phyloP scores from a whole-genome alignment of 78 protist species.

The Chrysochromulina parva region DNA sequence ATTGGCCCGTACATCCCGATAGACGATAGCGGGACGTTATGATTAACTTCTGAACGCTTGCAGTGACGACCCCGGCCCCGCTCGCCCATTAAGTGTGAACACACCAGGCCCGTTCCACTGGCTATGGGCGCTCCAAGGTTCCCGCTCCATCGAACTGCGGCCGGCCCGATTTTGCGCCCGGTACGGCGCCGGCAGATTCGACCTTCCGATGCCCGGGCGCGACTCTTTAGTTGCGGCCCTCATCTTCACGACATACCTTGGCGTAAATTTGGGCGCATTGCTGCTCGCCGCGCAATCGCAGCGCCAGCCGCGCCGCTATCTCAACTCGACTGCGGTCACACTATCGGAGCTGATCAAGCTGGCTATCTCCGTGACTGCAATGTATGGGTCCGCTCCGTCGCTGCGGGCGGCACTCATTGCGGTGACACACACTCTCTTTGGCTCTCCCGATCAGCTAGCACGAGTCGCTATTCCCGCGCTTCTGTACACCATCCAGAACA shows the following conservation, averaged over 20 bases:
- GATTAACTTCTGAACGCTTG: no score
- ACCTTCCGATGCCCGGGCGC: no score
- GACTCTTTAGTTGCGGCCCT: no score
- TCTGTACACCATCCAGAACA: slow-evolving; percentile 72
- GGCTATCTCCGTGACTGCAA: background rate
- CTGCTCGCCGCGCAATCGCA: background rate
- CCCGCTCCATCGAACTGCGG: no score
- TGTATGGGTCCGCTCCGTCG: background rate
- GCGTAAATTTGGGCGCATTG: background rate
- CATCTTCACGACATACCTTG: background rate
- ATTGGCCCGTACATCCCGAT: no score
- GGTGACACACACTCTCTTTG: background rate
- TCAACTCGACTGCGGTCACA: background rate
- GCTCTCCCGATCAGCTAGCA: background rate
- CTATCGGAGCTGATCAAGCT: slow-evolving; percentile 2
- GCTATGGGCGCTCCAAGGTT: no score
- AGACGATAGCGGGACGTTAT: no score
- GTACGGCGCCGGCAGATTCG: no score
- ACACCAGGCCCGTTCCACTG: no score
- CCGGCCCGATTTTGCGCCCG: no score
- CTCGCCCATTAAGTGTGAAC: no score
- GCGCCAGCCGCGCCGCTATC: background rate
- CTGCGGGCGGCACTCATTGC: background rate
- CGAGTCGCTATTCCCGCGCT: slow-evolving; percentile 57
- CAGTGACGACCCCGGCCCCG: no score